Evolutionary conservation across 306 rosid species (phyloP), one percentile per base, ranked within the genome.

Genomic region (Dryas alaskensis): DNA sequence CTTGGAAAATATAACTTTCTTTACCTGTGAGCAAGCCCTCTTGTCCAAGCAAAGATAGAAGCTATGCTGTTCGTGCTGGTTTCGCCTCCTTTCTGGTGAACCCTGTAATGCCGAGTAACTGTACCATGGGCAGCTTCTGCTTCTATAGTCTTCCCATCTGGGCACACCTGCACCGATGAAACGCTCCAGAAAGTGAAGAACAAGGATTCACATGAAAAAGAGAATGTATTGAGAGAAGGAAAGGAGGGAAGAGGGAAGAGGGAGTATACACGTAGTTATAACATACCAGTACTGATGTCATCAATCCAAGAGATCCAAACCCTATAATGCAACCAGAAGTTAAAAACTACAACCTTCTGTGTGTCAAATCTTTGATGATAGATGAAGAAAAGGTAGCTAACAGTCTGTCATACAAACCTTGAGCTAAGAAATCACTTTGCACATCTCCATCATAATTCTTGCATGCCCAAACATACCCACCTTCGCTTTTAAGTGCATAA

Each of bases 401-500:
- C 1, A 6, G 55, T n/a, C 45, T 14, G 54, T 44, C 50, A 49
- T 16, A 84, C 86, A 67, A 73, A 94, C 99, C 99, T 94, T 94
- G 99, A 58, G 99, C 99, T 73, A 94, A 87, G 89, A 94, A 85
- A 79, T 94, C 99, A 78, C 99, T 94, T 83, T 94, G 99, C 51
- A 94, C 97, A 78, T 94, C 98, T 76, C 98, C 98, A 84, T 94
- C 97, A 79, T 94, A 94, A 82, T 94, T 94, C 86, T 94, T 94
- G 96, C 98, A 94, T 65, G 98, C 98, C 98, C 99, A 94, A 67
- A 94, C 99, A 86, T 94, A 94, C 61, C 96, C 99, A 84, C 99
- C 99, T 43, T 94, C 99, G 54, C 99, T 92, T 89, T 94, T 94
- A 73, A 94, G 77, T 8, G 97, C 97, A 82, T 94, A 94, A 1